A percentile compares a stretch with the other conserved stretches of the same genome.
These are phyloP conservation scores for Fusarium torreyae DNA, from an alignment of 2,329 filamentous ascomycete genomes.

Conservation along the genomic window DNA sequence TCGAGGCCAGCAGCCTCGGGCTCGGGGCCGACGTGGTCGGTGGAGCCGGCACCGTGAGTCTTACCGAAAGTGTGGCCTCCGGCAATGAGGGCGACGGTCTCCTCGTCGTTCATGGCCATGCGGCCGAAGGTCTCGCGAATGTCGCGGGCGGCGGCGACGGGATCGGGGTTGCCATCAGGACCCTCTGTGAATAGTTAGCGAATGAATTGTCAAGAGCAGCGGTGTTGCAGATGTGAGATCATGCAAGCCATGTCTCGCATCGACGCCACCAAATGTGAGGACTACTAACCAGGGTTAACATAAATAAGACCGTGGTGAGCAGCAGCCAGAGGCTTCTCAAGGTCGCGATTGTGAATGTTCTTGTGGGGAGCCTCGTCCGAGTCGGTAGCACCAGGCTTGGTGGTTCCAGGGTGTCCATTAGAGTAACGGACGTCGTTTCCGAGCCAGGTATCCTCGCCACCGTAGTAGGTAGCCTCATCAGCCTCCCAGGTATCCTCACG, in stretches of 20 bases:
- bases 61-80: slow-evolving; percentile 88
- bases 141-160: slow-evolving; percentile 76
- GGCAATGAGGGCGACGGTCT: slow-evolving; percentile 84
- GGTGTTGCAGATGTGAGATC: slow-evolving; percentile 71
- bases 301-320: slow-evolving; percentile 65
- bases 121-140: slow-evolving; percentile 82
- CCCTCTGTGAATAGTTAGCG: slow-evolving; percentile 76
- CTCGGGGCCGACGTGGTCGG: slow-evolving; percentile 73
- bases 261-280: no score
- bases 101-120: slow-evolving; percentile 88
- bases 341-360: slow-evolving; percentile 72
- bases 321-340: slow-evolving; percentile 78
- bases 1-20: slow-evolving; percentile 76
- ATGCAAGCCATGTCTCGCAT: neutral
- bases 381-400: slow-evolving; percentile 33
- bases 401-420: slow-evolving; percentile 65
- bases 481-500: slow-evolving; percentile 82
- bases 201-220: slow-evolving; percentile 46
- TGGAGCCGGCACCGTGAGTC: slow-evolving; percentile 72
- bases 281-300: slow-evolving; percentile 23
- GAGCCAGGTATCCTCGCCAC: slow-evolving; percentile 79
- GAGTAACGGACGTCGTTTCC: slow-evolving; percentile 83
- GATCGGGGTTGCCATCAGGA: slow-evolving; percentile 80
- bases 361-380: slow-evolving; percentile 23
- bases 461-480: slow-evolving; percentile 84